These are phyloP conservation scores for Gossypium schwendimanii DNA, from an alignment of 441 rosid species.

Conservation along the genomic window DNA sequence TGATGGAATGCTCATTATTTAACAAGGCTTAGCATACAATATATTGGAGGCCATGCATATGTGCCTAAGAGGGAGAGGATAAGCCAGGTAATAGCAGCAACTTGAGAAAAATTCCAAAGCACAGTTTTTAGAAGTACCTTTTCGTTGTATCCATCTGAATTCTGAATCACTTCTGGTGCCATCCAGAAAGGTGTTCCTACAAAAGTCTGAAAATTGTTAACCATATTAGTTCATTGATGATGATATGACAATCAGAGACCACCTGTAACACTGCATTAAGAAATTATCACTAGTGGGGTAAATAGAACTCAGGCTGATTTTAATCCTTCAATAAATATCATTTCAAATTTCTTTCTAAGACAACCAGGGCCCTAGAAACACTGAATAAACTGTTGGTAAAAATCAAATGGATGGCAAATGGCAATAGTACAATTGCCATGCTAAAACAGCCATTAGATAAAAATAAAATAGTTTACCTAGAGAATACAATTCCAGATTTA, in stretches of 20 bases:
- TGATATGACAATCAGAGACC: background rate
- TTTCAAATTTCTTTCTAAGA: slow-evolving; percentile 10
- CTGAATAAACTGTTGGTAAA: background rate
- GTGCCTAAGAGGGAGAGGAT: slow-evolving; percentile 7
- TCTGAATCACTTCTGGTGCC: slow-evolving; percentile 99
- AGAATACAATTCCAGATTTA: background rate
- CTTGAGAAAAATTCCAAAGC: background rate
- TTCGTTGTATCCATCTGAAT: slow-evolving; percentile 94
- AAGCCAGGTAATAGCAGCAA: slow-evolving; percentile 10
- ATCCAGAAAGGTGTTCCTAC: slow-evolving; percentile 99
- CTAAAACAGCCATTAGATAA: background rate
- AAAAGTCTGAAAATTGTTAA: slow-evolving; percentile 70
- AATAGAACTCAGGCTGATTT: background rate
- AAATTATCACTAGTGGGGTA: background rate
- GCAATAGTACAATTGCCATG: background rate
- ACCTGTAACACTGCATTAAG: background rate
- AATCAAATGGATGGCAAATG: background rate
- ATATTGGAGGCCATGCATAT: background rate
- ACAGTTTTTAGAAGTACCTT: slow-evolving; percentile 45
- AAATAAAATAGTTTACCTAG: background rate
- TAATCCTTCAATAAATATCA: slow-evolving; percentile 2
- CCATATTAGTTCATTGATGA: slow-evolving; percentile 33
- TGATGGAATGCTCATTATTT: slow-evolving; percentile 15
- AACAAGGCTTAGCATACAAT: background rate
- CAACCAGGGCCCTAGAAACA: background rate